Evolutionary conservation across 75 land plant genomes (phyloP), one percentile per base, ranked within the genome.

Genomic region (Cunninghamia lanceolata): DNA sequence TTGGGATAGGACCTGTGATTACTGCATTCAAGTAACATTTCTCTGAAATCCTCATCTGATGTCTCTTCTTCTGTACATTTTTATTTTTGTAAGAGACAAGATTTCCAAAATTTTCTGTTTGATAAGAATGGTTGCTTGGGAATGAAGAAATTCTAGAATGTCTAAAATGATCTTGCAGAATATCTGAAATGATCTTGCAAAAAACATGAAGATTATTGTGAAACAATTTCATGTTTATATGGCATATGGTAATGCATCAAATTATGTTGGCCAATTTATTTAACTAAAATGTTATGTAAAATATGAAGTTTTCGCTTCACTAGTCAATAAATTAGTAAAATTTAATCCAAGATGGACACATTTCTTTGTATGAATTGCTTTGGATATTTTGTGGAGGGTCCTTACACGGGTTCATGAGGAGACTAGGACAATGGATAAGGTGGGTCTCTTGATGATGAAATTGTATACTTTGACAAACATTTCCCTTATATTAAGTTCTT

Each of bases 1-100:
- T 89, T 83, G 92, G 92, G 81, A 88, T 91, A 50, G 92, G 92
- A 32, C 92, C 92, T 13, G 92, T 91, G 39, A 85, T 83, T 73
- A 83, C 90, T 68, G 90, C 90, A 11, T 91, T 87, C 87, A 89
- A 80, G 90, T 89, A 87, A 81, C 32, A 34, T 86, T 56, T 38
- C 35, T 21, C 9, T 25, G 2, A n/a, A 7, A 28, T 86, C 56
- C 59, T 54, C 40, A 9, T 50, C n/a, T 53, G 32, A 71, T 30
- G 14, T 56, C 59, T 83, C 56, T 25, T 4, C 21, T 83, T 53
- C 34, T 83, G 54, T 53, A 46, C 54, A 83, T 47, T 32, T 6
- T 47, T 17, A 21, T 32, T 47, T 14, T 25, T 46, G 43, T 8
- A 40, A 83, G 40, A 30, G 34, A 52, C 32, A 25, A 40, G 45